Evolutionary conservation across 495 filamentous ascomycete species (phyloP), one percentile per base, ranked within the genome.

Genomic region (Sordaria brevicollis): DNA sequence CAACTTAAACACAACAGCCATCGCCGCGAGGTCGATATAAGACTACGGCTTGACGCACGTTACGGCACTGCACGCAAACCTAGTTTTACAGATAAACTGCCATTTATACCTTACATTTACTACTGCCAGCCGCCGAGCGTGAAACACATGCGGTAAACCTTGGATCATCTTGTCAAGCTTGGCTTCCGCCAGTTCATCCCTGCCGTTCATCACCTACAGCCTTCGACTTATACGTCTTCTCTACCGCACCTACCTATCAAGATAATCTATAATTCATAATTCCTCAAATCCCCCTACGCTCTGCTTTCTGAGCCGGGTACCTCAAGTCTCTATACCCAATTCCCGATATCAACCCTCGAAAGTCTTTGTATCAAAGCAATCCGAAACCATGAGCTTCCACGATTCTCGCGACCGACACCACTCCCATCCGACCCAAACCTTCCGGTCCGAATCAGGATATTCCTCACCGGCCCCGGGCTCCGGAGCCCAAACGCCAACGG

Each of bases 401-500:
- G 29, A 71, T 49, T 71, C 76, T 35, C 41, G 70, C 67, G 36
- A 36, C 67, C 69, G 67, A 71, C 36, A 65, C 37, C 38, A n/a
- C n/a, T n/a, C 68, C 57, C 34, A 71, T 73, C 39, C 72, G 69
- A 66, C 71, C 67, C 67, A 57, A 54, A 73, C 76, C 69, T 77
- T 73, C 73, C 76, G 65, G 35, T 70, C 35, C 38, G 69, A 71
- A 62, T 62, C 49, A 6, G 49, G 6, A 25, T 62, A 31, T 39
- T 67, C 69, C 71, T 76, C 57, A 68, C 74, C 71, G 54, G 74
- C 68, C 31, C 75, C 72, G 68, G 81, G 66, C 34, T 79, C 71
- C 69, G 80, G 73, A 74, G 75, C 37, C 77, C 75, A 36, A 36
- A 80, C 74, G 17, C 81, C 80, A 17, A 71, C 78, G n/a, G 69